Evolutionary conservation across 2,329 filamentous ascomycete species (phyloP).

Genomic region (Camillea tinctor): DNA sequence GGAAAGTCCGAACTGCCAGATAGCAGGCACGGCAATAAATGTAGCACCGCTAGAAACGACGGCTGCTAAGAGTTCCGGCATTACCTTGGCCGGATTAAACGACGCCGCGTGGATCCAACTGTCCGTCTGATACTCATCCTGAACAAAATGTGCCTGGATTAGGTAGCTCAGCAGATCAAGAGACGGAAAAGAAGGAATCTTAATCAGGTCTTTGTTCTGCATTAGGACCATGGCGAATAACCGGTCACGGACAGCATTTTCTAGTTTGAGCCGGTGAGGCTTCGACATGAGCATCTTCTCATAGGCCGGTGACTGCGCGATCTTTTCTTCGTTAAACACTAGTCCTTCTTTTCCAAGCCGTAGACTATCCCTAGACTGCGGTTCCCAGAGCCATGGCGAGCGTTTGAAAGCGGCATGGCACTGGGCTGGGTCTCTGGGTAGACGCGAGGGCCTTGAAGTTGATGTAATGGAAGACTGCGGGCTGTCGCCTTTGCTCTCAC

Average conservation of each 20-base stretch:
- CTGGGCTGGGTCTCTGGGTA: conserved; percentile 25
- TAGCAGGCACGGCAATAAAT: conserved; percentile 27
- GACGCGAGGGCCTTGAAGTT: conserved; percentile 14
- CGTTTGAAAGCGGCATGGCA: conserved; percentile 35
- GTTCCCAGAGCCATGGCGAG: conserved; percentile 36
- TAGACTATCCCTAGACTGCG: conserved; percentile 29
- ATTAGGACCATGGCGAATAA: conserved; percentile 28
- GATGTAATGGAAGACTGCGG: conserved; percentile 27
- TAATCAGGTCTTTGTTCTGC: conserved; percentile 20
- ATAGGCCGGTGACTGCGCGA: conserved; percentile 18
- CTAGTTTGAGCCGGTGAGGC: conserved; percentile 21
- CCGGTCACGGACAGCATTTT: conserved; percentile 19
- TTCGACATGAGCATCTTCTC: conserved; percentile 12
- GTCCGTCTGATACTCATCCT: conserved; percentile 27
- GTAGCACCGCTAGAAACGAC: conserved; percentile 24
- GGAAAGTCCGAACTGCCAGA: conserved; percentile 31
- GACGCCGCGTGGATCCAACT: conserved; percentile 28
- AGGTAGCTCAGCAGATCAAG: conserved; percentile 30
- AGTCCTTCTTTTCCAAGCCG: conserved; percentile 23
- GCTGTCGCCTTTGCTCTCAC: conserved; percentile 27
- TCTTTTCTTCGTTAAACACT: conserved; percentile 22
- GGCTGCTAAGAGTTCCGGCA: conserved; percentile 26
- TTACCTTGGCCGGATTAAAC: conserved; percentile 23
- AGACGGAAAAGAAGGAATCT: conserved; percentile 28
- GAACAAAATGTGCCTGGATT: conserved; percentile 27